Conservation (phyloP, 768 basidiomycete species). For the Suillus plorans region DNA sequence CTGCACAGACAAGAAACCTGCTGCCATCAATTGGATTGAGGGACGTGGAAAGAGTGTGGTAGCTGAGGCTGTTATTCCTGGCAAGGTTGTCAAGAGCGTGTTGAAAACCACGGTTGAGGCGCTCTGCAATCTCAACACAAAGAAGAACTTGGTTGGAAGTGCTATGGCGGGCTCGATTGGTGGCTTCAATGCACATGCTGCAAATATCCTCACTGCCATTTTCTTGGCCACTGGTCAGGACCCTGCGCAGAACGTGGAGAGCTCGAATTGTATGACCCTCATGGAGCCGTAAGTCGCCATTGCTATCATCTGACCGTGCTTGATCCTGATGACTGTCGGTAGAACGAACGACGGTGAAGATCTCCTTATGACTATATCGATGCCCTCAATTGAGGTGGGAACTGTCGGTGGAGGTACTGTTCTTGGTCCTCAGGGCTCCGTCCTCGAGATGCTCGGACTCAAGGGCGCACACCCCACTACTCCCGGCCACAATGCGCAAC, state of each 20-base stretch:
- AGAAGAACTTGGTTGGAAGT: constrained; percentile 97
- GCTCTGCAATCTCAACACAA: constrained; percentile 86
- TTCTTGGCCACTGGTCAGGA: constrained; percentile 98
- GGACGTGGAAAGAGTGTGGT: constrained; percentile 98
- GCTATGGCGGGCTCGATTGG: constrained; percentile 99
- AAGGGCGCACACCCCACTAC: constrained; percentile 83
- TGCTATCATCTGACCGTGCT: constrained; percentile 7
- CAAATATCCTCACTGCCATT: constrained; percentile 94
- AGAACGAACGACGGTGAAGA: constrained; percentile 89
- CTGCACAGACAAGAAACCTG: constrained; percentile 99
- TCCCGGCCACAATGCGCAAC: constrained; percentile 89
- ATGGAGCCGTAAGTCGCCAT: constrained; percentile 88
- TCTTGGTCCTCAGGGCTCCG: constrained; percentile 83
- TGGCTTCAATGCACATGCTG: constrained; percentile 98
- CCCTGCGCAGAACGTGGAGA: constrained; percentile 98
- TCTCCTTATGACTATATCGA: constrained; percentile 88
- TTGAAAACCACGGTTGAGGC: constrained; percentile 94
- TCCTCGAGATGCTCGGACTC: constrained; percentile 93
- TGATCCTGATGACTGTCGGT: constrained; percentile 11
- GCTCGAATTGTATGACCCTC: constrained; percentile 96
- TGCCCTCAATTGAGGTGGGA: constrained; percentile 99
- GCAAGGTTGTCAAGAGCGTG: constrained; percentile 82
- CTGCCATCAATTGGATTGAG: constrained; percentile 99
- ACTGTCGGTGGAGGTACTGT: constrained; percentile 97
- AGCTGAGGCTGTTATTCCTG: constrained; percentile 91